Conservation (phyloP, 2,329 filamentous ascomycete species). For the Pestalotiopsis sp. region DNA sequence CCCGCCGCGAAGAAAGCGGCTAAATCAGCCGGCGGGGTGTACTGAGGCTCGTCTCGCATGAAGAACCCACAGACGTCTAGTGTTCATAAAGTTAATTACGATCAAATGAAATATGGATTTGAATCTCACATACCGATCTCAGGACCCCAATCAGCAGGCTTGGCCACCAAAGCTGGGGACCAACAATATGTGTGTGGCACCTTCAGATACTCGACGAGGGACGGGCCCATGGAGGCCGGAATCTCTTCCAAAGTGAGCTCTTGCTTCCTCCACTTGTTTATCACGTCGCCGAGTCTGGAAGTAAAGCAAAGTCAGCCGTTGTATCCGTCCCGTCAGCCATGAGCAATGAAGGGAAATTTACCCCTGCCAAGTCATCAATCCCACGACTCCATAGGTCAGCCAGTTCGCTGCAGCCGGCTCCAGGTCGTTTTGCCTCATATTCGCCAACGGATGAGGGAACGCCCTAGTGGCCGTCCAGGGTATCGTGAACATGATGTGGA, state of each 20-base stretch:
- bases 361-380: conserved; percentile 54
- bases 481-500: conserved; percentile 72
- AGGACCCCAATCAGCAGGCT: conserved; percentile 58
- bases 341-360: conserved; percentile 12
- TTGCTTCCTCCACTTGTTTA: conserved; percentile 63
- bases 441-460: conserved; percentile 53
- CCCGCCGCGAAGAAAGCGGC: conserved; percentile 41
- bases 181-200: conserved; percentile 69
- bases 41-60: conserved; percentile 36
- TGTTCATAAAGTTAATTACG: neutral
- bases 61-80: conserved; percentile 45
- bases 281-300: conserved; percentile 57
- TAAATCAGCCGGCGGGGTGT: conserved; percentile 41
- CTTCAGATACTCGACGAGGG: conserved; percentile 57
- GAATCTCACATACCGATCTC: conserved; percentile 38
- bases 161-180: conserved; percentile 61
- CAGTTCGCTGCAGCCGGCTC: conserved; percentile 42
- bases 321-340: neutral
- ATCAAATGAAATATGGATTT: too few species aligned
- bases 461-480: conserved; percentile 47
- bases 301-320: neutral
- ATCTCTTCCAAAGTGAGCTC: conserved; percentile 60
- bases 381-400: conserved; percentile 48
- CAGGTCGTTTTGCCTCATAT: conserved; percentile 31
- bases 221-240: conserved; percentile 63